These are phyloP conservation scores for Scleromitrula shiraiana DNA, from an alignment of 2,329 filamentous ascomycete species.

Conservation along the genomic window DNA sequence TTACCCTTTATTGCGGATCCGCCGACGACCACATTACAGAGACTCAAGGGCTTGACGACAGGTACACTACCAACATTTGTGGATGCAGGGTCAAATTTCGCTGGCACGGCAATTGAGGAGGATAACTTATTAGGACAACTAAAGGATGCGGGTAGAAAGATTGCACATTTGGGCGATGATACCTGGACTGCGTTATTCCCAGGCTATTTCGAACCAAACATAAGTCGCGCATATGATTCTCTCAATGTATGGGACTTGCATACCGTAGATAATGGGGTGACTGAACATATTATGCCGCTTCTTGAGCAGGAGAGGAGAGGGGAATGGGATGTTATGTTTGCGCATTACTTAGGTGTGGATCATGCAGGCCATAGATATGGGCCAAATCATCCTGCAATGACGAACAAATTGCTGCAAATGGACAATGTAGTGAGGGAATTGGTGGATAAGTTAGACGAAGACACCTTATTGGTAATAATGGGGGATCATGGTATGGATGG, in stretches of 20 bases:
- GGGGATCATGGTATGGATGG: conserved; percentile 98
- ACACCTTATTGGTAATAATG: conserved; percentile 89
- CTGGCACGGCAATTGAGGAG: conserved; percentile 90
- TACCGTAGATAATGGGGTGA: conserved; percentile 92
- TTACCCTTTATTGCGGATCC: conserved; percentile 95
- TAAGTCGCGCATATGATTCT: conserved; percentile 87
- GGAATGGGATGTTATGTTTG: conserved; percentile 91
- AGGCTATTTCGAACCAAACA: conserved; percentile 79
- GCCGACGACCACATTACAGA: conserved; percentile 85
- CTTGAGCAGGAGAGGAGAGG: conserved; percentile 54
- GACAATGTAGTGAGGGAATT: conserved; percentile 68
- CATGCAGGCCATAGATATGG: conserved; percentile 96
- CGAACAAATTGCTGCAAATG: conserved; percentile 86
- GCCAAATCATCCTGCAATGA: conserved; percentile 87
- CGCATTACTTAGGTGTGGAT: conserved; percentile 90
- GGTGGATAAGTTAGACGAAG: conserved; percentile 65
- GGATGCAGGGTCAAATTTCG: conserved; percentile 90
- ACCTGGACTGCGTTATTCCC: conserved; percentile 95
- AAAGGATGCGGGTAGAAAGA: conserved; percentile 57
- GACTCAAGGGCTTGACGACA: conserved; percentile 89
- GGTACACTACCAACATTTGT: conserved; percentile 92
- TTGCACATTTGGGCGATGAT: conserved; percentile 95
- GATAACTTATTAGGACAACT: conserved; percentile 68
- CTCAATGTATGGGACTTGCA: conserved; percentile 98
- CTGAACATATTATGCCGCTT: conserved; percentile 81